Conservation (phyloP, 306 rosid genomes). For the Rosa persica region DNA sequence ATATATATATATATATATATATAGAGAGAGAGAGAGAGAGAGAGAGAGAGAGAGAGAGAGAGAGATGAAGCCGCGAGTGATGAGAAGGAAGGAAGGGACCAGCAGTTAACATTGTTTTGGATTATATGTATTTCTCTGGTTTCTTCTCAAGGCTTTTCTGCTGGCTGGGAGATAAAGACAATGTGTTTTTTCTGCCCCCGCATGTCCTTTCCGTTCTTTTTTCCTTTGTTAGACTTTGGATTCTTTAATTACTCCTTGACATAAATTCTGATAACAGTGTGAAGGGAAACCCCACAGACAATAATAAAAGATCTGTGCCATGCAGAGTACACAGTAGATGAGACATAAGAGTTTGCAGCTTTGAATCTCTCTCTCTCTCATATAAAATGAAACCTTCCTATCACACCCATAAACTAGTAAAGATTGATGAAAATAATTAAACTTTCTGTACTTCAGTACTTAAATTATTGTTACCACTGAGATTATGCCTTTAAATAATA, state of each 20-base stretch:
- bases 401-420: slow-evolving; percentile 23
- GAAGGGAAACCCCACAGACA: slow-evolving; percentile 29
- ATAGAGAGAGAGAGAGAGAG: neutral
- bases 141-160: slow-evolving; percentile 24
- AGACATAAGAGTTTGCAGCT: slow-evolving; percentile 54
- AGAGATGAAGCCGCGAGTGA: neutral
- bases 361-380: slow-evolving; percentile 39
- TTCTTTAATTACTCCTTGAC: slow-evolving; percentile 35
- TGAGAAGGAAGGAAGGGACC: slow-evolving; percentile 42
- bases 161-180: slow-evolving; percentile 36
- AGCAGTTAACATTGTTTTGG: slow-evolving; percentile 42
- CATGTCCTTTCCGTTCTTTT: neutral
- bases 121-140: slow-evolving; percentile 18
- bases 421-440: neutral
- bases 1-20: too few relatives aligned
- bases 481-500: too few relatives aligned
- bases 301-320: slow-evolving; percentile 26
- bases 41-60: neutral
- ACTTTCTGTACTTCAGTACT: neutral
- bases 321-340: slow-evolving; percentile 47
- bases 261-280: slow-evolving; percentile 43
- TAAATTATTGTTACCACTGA: too few relatives aligned
- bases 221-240: slow-evolving; percentile 23
- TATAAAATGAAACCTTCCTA: slow-evolving; percentile 38
- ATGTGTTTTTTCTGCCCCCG: slow-evolving; percentile 14